phyloP scores from a whole-genome alignment of 2,329 filamentous ascomycete species.

The Aspergillus nomiae region DNA sequence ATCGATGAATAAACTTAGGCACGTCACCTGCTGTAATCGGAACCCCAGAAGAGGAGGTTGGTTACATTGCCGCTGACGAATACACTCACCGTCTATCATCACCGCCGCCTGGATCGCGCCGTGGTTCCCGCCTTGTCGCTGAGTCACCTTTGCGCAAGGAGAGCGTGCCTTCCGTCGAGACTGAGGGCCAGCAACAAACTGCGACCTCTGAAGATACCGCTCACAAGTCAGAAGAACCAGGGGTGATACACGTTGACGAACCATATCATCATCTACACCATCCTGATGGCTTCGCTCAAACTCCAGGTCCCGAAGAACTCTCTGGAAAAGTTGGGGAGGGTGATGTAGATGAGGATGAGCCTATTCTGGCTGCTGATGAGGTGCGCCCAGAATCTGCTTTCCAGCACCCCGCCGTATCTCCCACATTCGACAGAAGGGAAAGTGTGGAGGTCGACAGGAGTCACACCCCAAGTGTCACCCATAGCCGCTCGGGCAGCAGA shows the following conservation, averaged over 20 bases:
- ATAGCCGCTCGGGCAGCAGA: constrained; percentile 66
- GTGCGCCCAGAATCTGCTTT: constrained; percentile 69
- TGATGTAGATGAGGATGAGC: constrained; percentile 65
- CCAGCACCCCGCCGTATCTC: constrained; percentile 80
- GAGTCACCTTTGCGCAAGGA: constrained; percentile 57
- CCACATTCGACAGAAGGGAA: constrained; percentile 64
- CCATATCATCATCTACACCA: constrained; percentile 49
- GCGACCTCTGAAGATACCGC: constrained; percentile 3
- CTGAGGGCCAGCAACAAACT: constrained; percentile 30
- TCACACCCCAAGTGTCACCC: constrained; percentile 56
- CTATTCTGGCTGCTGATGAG: constrained; percentile 89
- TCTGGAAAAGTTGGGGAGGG: constrained; percentile 47
- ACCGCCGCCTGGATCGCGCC: constrained; percentile 52
- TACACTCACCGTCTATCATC: constrained; percentile 75
- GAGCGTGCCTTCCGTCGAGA: constrained; percentile 53
- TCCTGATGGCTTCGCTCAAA: constrained; percentile 52
- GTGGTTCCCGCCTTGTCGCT: constrained; percentile 46
- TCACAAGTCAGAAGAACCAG: constrained; percentile 22
- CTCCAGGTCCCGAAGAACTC: constrained; percentile 54
- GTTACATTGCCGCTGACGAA: constrained; percentile 83
- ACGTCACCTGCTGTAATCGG: constrained; percentile 64
- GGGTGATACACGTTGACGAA: constrained; percentile 77
- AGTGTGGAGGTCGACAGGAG: constrained; percentile 59
- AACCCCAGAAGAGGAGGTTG: constrained; percentile 88
- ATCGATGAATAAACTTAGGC: constrained; percentile 52